Evolutionary conservation across 345 rosid species (phyloP).

Genomic region (Alliaria petiolata): DNA sequence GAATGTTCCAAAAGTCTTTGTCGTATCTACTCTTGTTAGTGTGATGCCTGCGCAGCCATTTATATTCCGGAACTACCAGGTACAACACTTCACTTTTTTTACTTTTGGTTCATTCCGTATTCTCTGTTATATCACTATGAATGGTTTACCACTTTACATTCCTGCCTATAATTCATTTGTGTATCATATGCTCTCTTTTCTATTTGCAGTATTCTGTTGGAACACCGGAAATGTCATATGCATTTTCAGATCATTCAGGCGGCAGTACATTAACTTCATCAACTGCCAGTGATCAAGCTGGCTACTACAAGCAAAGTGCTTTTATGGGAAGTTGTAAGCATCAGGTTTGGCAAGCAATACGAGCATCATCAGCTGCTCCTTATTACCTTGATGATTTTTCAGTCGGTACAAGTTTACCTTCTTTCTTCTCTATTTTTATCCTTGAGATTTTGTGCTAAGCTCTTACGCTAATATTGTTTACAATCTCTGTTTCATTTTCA

Average conservation of each 20-base stretch:
- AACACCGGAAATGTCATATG: slow-evolving; percentile 80
- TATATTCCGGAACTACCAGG: slow-evolving; percentile 98
- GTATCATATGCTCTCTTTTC: slow-evolving; percentile 10
- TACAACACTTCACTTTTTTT: slow-evolving; percentile 18
- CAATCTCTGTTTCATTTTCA: slow-evolving; percentile 3
- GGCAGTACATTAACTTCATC: slow-evolving; percentile 56
- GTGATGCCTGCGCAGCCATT: slow-evolving; percentile 95
- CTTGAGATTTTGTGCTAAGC: background rate
- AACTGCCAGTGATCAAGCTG: slow-evolving; percentile 70
- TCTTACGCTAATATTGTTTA: background rate
- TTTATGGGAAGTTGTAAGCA: slow-evolving; percentile 97
- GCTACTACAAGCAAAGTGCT: slow-evolving; percentile 80
- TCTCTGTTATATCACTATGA: background rate
- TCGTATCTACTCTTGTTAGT: slow-evolving; percentile 90
- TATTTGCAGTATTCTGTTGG: slow-evolving; percentile 80
- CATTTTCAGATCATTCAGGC: slow-evolving; percentile 76
- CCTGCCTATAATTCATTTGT: background rate
- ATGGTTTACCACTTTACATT: background rate
- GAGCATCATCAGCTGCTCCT: slow-evolving; percentile 99
- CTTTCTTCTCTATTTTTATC: slow-evolving; percentile 4
- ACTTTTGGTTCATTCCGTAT: background rate
- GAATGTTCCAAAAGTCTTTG: slow-evolving; percentile 88
- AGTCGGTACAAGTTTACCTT: slow-evolving; percentile 49
- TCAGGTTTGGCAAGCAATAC: slow-evolving; percentile 95
- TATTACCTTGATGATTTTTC: slow-evolving; percentile 99